Percentiles rank a stretch among this genome's conserved stretches.
phyloP scores from a whole-genome alignment of 2,329 filamentous ascomycete species.

The Lomentospora prolificans region DNA sequence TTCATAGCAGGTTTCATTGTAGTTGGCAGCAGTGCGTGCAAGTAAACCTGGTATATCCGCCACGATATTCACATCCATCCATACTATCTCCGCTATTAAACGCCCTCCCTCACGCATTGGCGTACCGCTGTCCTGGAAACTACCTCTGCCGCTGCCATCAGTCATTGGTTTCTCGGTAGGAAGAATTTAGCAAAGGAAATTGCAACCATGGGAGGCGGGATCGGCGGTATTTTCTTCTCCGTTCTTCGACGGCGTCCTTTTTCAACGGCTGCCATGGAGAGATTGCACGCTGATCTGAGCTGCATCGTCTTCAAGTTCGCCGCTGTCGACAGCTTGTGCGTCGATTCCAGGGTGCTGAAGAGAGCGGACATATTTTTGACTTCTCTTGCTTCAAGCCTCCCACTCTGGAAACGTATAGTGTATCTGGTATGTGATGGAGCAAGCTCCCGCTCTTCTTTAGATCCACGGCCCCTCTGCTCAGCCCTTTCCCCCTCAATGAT shows the following conservation, averaged over 20 bases:
- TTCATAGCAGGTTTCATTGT: conserved; percentile 20
- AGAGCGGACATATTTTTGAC: conserved; percentile 9
- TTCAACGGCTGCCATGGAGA: conserved; percentile 35
- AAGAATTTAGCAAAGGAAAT: conserved; percentile 74
- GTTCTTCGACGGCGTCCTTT: conserved; percentile 33
- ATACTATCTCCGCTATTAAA: too few species aligned
- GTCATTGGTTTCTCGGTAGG: conserved; percentile 67
- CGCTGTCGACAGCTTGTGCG: conserved; percentile 54
- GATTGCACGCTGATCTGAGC: conserved; percentile 40
- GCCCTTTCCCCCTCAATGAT: background rate
- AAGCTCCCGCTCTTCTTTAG: background rate
- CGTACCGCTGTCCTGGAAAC: conserved; percentile 73
- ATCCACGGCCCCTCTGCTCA: background rate
- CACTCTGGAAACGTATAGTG: conserved; percentile 16
- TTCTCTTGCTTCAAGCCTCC: conserved; percentile 12
- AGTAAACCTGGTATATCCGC: conserved; percentile 67
- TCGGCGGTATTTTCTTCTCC: conserved; percentile 60
- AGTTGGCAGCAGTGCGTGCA: conserved; percentile 55
- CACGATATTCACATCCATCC: conserved; percentile 47
- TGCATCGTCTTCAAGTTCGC: conserved; percentile 37
- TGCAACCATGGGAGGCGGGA: conserved; percentile 55
- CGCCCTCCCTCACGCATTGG: too few species aligned
- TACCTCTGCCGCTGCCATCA: conserved; percentile 62
- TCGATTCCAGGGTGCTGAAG: conserved; percentile 51
- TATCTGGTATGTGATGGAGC: conserved; percentile 16